Percentiles rank a stretch among this genome's conserved stretches.
phyloP scores from a whole-genome alignment of 2,329 filamentous ascomycete species.

The Anisogramma anomala region DNA sequence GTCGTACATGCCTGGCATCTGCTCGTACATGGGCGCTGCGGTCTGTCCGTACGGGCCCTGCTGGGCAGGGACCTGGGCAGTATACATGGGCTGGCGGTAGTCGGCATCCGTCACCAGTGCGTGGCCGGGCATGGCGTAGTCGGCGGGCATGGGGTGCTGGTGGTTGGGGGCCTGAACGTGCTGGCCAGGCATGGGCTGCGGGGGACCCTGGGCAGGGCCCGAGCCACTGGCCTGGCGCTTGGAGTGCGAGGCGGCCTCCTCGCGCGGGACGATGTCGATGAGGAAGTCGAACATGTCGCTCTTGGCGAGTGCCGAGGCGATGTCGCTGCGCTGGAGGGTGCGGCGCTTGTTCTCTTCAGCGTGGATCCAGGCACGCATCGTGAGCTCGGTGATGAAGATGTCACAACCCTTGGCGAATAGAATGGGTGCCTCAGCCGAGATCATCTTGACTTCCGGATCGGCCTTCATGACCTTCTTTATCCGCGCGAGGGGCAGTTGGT shows the following conservation, averaged over 20 bases:
- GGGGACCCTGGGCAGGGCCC: constrained; percentile 30
- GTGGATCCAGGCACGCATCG: constrained; percentile 99
- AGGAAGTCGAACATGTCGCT: constrained; percentile 99
- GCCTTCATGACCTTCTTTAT: constrained; percentile 99
- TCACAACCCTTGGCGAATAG: constrained; percentile 97
- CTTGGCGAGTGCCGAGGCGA: constrained; percentile 88
- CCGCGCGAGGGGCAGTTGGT: constrained; percentile 89
- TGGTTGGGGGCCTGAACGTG: constrained; percentile 47
- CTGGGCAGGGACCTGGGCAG: constrained; percentile 64
- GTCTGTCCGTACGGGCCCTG: constrained; percentile 65
- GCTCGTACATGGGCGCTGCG: constrained; percentile 68
- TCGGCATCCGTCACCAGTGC: constrained; percentile 58
- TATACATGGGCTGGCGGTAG: constrained; percentile 78
- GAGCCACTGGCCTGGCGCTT: constrained; percentile 56
- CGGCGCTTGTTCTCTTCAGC: constrained; percentile 97
- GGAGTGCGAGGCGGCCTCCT: constrained; percentile 77
- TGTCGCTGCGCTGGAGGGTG: constrained; percentile 89
- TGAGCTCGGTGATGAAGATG: constrained; percentile 97
- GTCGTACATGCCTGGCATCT: constrained; percentile 74
- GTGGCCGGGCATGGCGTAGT: constrained; percentile 54
- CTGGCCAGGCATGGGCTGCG: constrained; percentile 41
- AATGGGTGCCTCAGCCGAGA: constrained; percentile 94
- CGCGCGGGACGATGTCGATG: constrained; percentile 94
- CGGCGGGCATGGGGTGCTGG: constrained; percentile 46
- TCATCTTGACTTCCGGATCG: constrained; percentile 99